phyloP scores from a whole-genome alignment of 2,329 filamentous ascomycete genomes.

The Claviceps spartinae region DNA sequence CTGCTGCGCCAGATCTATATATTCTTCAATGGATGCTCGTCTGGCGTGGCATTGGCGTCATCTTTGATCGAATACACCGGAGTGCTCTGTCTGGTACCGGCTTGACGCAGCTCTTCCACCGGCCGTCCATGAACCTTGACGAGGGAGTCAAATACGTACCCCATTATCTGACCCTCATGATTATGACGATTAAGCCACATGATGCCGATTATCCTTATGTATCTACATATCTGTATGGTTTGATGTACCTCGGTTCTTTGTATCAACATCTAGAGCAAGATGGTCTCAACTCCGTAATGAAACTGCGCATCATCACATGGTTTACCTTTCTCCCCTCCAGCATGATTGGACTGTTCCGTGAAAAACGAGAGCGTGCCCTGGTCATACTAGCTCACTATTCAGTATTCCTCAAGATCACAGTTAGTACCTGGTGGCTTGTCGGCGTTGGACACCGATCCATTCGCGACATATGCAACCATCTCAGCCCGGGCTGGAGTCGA shows the following conservation, averaged over 20 bases:
- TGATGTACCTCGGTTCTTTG: constrained; percentile 37
- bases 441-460: constrained; percentile 34
- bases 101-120: constrained; percentile 32
- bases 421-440: constrained; percentile 35
- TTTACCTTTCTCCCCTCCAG: constrained; percentile 34
- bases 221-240: constrained; percentile 29
- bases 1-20: constrained; percentile 29
- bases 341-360: constrained; percentile 30
- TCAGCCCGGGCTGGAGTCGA: constrained; percentile 25
- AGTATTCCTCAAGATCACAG: constrained; percentile 32
- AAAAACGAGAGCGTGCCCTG: constrained; percentile 30
- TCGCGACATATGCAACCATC: constrained; percentile 24
- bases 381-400: constrained; percentile 40
- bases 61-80: constrained; percentile 24
- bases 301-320: constrained; percentile 38
- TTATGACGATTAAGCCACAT: constrained; percentile 27
- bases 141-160: constrained; percentile 29
- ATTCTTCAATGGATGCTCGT: constrained; percentile 43
- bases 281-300: constrained; percentile 31
- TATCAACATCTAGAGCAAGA: constrained; percentile 30
- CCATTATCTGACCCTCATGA: constrained; percentile 34
- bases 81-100: constrained; percentile 24
- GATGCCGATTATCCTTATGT: constrained; percentile 28
- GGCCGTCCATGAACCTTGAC: constrained; percentile 34
- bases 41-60: constrained; percentile 38